A percentile compares a stretch with the other conserved stretches of the same genome.
Conservation (phyloP, 805 yeast species). For the Yarrowia sp. region DNA sequence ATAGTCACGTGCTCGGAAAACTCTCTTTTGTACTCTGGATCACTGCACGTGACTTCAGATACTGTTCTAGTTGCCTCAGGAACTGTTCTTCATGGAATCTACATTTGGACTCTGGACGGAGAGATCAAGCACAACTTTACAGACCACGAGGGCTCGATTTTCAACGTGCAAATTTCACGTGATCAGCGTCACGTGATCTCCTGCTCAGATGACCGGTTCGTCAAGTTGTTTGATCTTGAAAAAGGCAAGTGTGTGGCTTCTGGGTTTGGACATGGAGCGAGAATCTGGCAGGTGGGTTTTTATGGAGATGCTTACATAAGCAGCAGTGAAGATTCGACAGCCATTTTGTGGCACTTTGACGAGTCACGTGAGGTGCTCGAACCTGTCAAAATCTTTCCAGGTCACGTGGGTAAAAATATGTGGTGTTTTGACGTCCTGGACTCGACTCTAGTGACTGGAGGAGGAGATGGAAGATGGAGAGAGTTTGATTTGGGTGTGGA, state of each 20-base stretch:
- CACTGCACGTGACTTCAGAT: conserved; percentile 48
- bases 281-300: conserved; percentile 83
- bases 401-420: conserved; percentile 80
- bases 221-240: conserved; percentile 66
- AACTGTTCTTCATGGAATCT: conserved; percentile 85
- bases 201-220: conserved; percentile 93
- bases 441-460: conserved; percentile 71
- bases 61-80: conserved; percentile 73
- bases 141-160: conserved; percentile 90
- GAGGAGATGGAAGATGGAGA: conserved; percentile 58
- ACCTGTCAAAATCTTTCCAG: conserved; percentile 53
- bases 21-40: conserved; percentile 85
- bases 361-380: conserved; percentile 36
- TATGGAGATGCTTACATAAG: conserved; percentile 52
- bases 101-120: conserved; percentile 60
- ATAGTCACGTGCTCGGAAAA: conserved; percentile 59
- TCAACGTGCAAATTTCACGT: conserved; percentile 65
- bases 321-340: conserved; percentile 83
- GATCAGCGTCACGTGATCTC: conserved; percentile 60
- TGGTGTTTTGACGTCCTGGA: conserved; percentile 72
- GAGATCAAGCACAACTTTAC: conserved; percentile 54
- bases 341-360: conserved; percentile 68
- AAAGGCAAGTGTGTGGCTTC: conserved; percentile 61
- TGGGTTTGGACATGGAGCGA: conserved; percentile 96
- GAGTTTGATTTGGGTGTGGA: conserved; percentile 63